Evolutionary conservation across 164 flowering plant genomes (phyloP).

Genomic region (Houttuynia cordata): DNA sequence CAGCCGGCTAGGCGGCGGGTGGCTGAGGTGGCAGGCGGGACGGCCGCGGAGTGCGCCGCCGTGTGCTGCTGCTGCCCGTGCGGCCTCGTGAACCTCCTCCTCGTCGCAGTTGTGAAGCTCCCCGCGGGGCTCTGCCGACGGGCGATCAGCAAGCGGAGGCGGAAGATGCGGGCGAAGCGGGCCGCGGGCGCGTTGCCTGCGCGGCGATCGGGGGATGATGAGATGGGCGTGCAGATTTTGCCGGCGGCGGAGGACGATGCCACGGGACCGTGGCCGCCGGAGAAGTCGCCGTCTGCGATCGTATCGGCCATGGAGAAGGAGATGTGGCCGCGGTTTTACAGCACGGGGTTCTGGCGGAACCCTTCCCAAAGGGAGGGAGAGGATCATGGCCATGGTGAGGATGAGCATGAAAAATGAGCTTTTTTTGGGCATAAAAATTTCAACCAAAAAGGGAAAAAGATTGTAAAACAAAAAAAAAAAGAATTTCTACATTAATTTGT

Average conservation of each 20-base stretch:
- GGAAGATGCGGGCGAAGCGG: conserved; percentile 21
- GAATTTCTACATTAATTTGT: too few species aligned
- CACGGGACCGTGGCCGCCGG: conserved; percentile 1
- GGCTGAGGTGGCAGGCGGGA: conserved; percentile 74
- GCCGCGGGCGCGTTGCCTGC: conserved; percentile 5
- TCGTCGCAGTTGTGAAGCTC: conserved; percentile 55
- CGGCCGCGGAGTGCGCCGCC: conserved; percentile 79
- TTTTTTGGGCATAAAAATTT: too few species aligned
- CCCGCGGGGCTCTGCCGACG: conserved; percentile 68
- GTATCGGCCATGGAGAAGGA: conserved; percentile 56
- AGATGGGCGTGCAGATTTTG: conserved; percentile 22
- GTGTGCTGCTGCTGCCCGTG: conserved; percentile 88
- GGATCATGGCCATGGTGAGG: background rate
- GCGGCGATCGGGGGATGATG: conserved; percentile 20
- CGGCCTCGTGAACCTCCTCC: conserved; percentile 39
- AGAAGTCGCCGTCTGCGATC: conserved; percentile 13
- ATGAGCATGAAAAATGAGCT: too few species aligned
- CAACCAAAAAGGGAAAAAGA: too few species aligned
- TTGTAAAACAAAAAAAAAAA: too few species aligned
- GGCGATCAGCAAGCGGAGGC: conserved; percentile 30
- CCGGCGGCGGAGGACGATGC: conserved; percentile 9
- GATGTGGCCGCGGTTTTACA: conserved; percentile 66
- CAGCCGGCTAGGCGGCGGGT: conserved; percentile 17
- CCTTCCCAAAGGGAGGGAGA: conserved; percentile 37
- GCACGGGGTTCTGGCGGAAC: conserved; percentile 86